Evolutionary conservation across 2,329 filamentous ascomycete species (phyloP), one percentile per base, ranked within the genome.

Genomic region (Fusarium sp.): DNA sequence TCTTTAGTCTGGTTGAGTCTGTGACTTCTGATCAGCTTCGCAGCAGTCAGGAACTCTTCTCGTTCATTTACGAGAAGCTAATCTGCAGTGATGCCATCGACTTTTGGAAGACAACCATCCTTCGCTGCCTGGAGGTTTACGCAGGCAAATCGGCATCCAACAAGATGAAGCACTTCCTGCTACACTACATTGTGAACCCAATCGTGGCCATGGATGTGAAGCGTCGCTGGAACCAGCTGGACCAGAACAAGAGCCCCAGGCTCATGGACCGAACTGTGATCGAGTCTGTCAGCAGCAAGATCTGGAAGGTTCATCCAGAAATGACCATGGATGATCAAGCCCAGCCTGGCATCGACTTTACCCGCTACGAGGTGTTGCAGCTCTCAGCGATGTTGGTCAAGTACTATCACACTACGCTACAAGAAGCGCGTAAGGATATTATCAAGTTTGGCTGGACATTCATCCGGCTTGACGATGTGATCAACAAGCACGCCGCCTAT

Each of bases 391-490:
- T 99, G 86, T 87, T 99, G 43, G 93, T 99, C 83, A 99, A 99
- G 81, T 97, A 98, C 79, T 95, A 99, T 79, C 92, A 96, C 79
- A 90, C 91, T 35, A 93, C 95, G 64, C 89, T 99, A 2, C 94
- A 97, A 76, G 97, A 98, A 79, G 92, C 94, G 3, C 92, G 97
- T 41, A 99, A 99, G 83, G 97, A 99, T 74, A 96, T 99, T 72
- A 99, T 99, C 80, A 98, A 98, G 84, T 99, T 98, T 83, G 95
- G 95, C 4, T 99, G 97, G 97, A 98, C 95, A 20, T 98, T 98
- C 81, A 99, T 99, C 78, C 92, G 94, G 27, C 89, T 99, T n/a
- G 97, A 99, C 80, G 97, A 99, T 82, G 94, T 98, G 67, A 98
- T 99, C 86, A 99, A 98, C 86, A 99, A 99, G 83, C 97, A 98